Base-by-base conservation (phyloP, 208 protist genomes). In the Angomonas desouzai region DNA sequence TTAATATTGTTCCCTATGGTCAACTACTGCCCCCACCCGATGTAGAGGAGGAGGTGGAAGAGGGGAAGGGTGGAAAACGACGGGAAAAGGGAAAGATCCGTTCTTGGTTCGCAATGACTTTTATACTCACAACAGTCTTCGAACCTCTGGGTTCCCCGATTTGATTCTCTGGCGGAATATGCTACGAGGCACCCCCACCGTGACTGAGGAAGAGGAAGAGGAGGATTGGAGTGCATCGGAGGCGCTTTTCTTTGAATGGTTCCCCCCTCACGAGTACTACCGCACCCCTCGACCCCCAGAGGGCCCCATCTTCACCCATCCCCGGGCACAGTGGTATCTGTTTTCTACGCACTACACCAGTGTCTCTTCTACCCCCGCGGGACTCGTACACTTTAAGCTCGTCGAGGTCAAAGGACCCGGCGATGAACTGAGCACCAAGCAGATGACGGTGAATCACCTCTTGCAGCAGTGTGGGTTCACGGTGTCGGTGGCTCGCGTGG, bases 391-490 rank as follows among this genome's bases (percentile, higher is more conserved):
- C 18, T 92, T 94, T 61, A 65, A 71, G 18, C 68, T 92, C 28
- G 76, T 92, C 43, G 89, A 92, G 58, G 89, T 94, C 40, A 91
- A 92, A 66, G 82, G 83, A 48, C 85, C 85, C 18, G 79, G 65
- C 32, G 89, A 92, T 47, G 68, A 48, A 11, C 66, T 92, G 48
- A 91, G 85, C 70, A 75, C 72, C 2, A 79, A 76, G 66, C 89
- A 94, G 63, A 77, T 83, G 9, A 48, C 43, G 1, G 75, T 91
- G n/a, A 80, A 88, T 59, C 85, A 94, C 60, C 62, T 72, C 0
- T 70, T 94, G 27, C 65, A 64, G 34, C 72, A 76, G 11, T 90
- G 83, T 47, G 85, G 85, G 22, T 92, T 94, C 64, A 61, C 84
- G 30, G 84, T 89, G 23, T 72, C 51, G 90, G 87, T 98, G 36